phyloP scores from a whole-genome alignment of 129 eudicot genomes.

The Sambucus nigra region DNA sequence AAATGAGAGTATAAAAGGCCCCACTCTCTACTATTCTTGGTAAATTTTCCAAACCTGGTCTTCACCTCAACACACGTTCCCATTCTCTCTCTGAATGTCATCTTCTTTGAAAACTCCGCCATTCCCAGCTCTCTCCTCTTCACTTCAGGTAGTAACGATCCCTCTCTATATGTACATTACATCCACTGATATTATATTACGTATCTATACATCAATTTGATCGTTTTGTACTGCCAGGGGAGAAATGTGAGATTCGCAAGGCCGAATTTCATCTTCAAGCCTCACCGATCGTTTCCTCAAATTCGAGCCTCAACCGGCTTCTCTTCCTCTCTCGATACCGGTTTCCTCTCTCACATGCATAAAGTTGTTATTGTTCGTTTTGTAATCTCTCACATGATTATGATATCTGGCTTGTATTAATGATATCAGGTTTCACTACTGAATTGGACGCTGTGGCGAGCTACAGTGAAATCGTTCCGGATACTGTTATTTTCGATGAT shows the following conservation, averaged over 20 bases:
- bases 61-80: not conserved
- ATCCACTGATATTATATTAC: not conserved
- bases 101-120: slow-evolving; percentile 52
- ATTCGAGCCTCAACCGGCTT: slow-evolving; percentile 48
- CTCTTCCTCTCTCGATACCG: slow-evolving; percentile 70
- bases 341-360: slow-evolving; percentile 16
- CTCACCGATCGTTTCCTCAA: slow-evolving; percentile 29
- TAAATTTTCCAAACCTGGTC: too few relatives aligned
- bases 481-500: slow-evolving; percentile 95
- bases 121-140: slow-evolving; percentile 40
- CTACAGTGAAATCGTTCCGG: slow-evolving; percentile 92
- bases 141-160: slow-evolving; percentile 38
- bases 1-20: too few relatives aligned
- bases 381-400: too few relatives aligned
- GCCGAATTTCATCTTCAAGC: slow-evolving; percentile 24
- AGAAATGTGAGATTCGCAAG: slow-evolving; percentile 18
- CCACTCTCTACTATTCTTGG: too few relatives aligned
- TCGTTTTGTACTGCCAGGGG: slow-evolving; percentile 22
- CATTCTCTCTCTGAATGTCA: slow-evolving; percentile 36
- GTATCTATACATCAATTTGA: not conserved
- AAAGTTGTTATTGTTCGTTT: too few relatives aligned
- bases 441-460: slow-evolving; percentile 76
- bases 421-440: slow-evolving; percentile 47
- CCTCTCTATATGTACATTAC: not conserved
- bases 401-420: not conserved